Conservation (phyloP, 2,329 filamentous ascomycete genomes). For the Meredithiella fracta region DNA sequence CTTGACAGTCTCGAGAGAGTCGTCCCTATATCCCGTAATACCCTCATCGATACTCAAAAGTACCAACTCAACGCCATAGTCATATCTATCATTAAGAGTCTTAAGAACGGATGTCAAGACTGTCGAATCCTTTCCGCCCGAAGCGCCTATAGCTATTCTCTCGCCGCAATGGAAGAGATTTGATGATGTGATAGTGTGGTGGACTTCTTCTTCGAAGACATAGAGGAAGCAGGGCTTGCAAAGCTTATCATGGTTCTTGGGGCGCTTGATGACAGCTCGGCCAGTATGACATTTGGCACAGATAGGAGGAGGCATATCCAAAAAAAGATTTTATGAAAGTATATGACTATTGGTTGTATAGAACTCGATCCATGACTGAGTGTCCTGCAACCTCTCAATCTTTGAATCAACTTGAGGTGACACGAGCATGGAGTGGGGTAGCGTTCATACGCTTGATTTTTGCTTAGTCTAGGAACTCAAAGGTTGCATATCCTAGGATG, state of each 20-base stretch:
- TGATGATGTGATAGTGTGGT: conserved; percentile 74
- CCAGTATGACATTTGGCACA: conserved; percentile 63
- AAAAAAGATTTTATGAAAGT: background rate
- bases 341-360: background rate
- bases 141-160: conserved; percentile 82
- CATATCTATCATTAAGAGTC: conserved; percentile 76
- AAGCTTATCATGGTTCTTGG: conserved; percentile 87
- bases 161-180: conserved; percentile 73
- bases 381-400: too few species aligned
- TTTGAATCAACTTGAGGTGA: background rate
- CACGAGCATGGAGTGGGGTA: background rate
- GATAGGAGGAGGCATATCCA: conserved; percentile 53
- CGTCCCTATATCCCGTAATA: conserved; percentile 91
- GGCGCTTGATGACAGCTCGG: conserved; percentile 76
- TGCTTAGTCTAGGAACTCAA: too few species aligned
- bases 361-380: background rate
- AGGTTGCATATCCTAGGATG: too few species aligned
- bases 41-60: conserved; percentile 91
- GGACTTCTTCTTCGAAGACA: conserved; percentile 83
- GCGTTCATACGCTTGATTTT: too few species aligned
- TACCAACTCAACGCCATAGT: conserved; percentile 72
- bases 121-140: conserved; percentile 93
- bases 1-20: conserved; percentile 92
- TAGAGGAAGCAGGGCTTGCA: conserved; percentile 77
- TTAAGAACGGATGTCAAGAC: conserved; percentile 90